Conservation (phyloP, 2,329 filamentous ascomycete genomes). For the Zasmidium angulare region DNA sequence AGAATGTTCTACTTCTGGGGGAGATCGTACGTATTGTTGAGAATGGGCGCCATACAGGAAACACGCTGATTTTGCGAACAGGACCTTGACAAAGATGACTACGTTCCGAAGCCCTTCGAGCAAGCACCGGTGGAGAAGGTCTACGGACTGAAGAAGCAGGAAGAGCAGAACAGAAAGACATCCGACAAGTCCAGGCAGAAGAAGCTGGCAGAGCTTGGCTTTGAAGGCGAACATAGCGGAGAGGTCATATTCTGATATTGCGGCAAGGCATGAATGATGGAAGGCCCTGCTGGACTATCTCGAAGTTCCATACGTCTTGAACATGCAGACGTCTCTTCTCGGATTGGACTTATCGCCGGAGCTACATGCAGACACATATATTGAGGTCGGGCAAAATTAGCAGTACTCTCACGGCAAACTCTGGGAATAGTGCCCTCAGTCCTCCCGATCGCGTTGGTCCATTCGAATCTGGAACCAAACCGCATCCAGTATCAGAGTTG, state of each 20-base stretch:
- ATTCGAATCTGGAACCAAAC: no score
- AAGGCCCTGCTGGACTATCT: slow-evolving; percentile 8
- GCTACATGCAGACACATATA: no score
- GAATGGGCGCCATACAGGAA: neutral
- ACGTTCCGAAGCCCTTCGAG: slow-evolving; percentile 69
- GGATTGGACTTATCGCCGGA: neutral
- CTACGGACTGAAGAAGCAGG: slow-evolving; percentile 69
- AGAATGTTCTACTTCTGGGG: slow-evolving; percentile 93
- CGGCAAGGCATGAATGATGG: slow-evolving; percentile 1
- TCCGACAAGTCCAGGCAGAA: slow-evolving; percentile 70
- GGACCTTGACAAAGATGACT: slow-evolving; percentile 94
- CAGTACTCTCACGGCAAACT: no score
- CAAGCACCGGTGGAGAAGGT: slow-evolving; percentile 69
- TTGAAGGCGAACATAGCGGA: slow-evolving; percentile 80
- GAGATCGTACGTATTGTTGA: slow-evolving; percentile 64
- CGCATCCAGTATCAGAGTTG: no score
- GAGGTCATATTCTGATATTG: slow-evolving; percentile 65
- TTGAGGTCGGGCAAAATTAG: no score
- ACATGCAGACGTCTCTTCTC: slow-evolving; percentile 34
- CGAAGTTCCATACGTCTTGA: slow-evolving; percentile 36
- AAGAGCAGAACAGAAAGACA: slow-evolving; percentile 66
- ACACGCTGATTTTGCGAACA: slow-evolving; percentile 27
- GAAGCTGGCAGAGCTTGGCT: slow-evolving; percentile 75
- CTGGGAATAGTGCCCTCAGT: no score
- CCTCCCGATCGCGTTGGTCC: no score